These are phyloP conservation scores for Clitoria ternatea DNA, from an alignment of 306 rosid species.

Conservation along the genomic window DNA sequence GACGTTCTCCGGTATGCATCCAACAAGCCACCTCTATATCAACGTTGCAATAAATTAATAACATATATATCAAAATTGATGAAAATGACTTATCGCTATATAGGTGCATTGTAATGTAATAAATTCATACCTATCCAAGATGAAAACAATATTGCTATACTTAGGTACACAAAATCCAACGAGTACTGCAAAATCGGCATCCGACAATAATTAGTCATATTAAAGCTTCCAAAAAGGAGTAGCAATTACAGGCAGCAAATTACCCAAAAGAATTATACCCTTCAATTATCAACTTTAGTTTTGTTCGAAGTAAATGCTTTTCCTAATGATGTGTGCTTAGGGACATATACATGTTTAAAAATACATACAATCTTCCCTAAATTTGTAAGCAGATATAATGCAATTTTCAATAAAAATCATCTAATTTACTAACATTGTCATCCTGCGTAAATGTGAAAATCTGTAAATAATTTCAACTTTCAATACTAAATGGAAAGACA, in stretches of 20 bases:
- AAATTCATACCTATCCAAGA: slow-evolving; percentile 72
- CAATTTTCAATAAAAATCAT: too few relatives aligned
- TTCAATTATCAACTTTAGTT: background rate
- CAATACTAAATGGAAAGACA: too few relatives aligned
- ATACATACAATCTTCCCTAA: too few relatives aligned
- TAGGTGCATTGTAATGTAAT: background rate
- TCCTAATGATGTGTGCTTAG: too few relatives aligned
- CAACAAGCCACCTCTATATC: slow-evolving; percentile 91
- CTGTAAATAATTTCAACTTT: too few relatives aligned
- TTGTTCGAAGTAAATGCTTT: too few relatives aligned
- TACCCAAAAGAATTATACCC: background rate
- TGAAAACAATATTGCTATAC: slow-evolving; percentile 69
- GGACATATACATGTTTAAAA: too few relatives aligned
- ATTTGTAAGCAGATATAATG: too few relatives aligned
- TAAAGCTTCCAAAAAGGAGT: too few relatives aligned
- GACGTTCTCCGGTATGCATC: slow-evolving; percentile 95
- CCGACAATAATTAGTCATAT: too few relatives aligned
- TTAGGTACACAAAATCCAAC: slow-evolving; percentile 81
- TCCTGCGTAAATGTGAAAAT: too few relatives aligned
- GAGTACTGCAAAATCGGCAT: slow-evolving; percentile 70
- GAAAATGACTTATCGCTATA: background rate
- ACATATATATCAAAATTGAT: background rate
- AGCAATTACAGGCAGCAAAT: background rate
- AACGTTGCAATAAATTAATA: background rate
- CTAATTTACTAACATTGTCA: too few relatives aligned